Evolutionary conservation across 2,329 filamentous ascomycete species (phyloP).

Genomic region (Ceratocystis huliohia): DNA sequence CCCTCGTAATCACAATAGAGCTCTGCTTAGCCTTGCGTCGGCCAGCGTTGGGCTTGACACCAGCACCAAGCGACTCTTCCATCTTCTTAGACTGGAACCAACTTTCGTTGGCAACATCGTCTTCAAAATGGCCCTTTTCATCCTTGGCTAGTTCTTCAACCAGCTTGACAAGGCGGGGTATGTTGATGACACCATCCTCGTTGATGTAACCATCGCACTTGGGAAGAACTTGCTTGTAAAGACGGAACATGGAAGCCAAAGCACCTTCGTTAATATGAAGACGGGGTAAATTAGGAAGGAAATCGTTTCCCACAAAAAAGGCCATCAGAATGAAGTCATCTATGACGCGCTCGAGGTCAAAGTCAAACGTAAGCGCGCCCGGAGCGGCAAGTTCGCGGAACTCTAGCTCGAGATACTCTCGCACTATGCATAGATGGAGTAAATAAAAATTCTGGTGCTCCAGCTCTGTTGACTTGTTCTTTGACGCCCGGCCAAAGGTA

Average conservation of each 20-base stretch:
- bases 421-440: slow-evolving; percentile 91
- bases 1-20: slow-evolving; percentile 60
- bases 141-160: slow-evolving; percentile 77
- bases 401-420: slow-evolving; percentile 92
- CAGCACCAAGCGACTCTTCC: slow-evolving; percentile 51
- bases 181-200: slow-evolving; percentile 82
- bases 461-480: slow-evolving; percentile 85
- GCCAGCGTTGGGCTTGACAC: slow-evolving; percentile 30
- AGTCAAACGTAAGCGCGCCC: slow-evolving; percentile 59
- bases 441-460: slow-evolving; percentile 99
- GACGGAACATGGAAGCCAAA: slow-evolving; percentile 88
- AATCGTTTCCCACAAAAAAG: slow-evolving; percentile 98
- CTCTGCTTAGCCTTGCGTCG: slow-evolving; percentile 38
- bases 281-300: slow-evolving; percentile 89
- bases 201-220: slow-evolving; percentile 91
- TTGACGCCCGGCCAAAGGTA: slow-evolving; percentile 79
- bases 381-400: slow-evolving; percentile 81
- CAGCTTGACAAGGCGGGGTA: slow-evolving; percentile 63
- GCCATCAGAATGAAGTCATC: slow-evolving; percentile 99
- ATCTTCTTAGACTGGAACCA: slow-evolving; percentile 54
- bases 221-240: slow-evolving; percentile 85
- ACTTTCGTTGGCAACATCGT: slow-evolving; percentile 72
- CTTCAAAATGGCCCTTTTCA: slow-evolving; percentile 85
- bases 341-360: slow-evolving; percentile 91
- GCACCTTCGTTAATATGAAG: slow-evolving; percentile 98